Base-by-base conservation (phyloP, 2,329 filamentous ascomycete species). In the Dothidotthia symphoricarpi region DNA sequence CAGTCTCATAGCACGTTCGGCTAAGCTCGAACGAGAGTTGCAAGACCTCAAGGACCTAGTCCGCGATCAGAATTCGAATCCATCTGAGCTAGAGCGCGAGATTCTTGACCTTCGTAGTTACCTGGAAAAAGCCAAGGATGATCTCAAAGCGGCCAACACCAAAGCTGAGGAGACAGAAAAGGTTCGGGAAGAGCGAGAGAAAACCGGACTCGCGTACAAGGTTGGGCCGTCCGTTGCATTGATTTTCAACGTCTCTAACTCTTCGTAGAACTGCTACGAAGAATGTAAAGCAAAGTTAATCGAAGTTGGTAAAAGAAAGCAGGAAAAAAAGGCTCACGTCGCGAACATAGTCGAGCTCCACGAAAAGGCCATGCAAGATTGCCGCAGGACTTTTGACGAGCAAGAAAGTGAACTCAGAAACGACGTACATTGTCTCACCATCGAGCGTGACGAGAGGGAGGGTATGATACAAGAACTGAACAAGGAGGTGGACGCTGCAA, bases 11-110 rank as follows among this genome's bases (percentile, higher is more conserved):
- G 16, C 31, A 1, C 30, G 25, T 3, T 39, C 28, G n/a, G 31
- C 31, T 6, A 26, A 45, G n/a, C 29, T 61, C 12, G 44, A 62
- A 27, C 15, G 17, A 6, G 47, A 59, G 11, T 24, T 55, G 4
- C 17, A 39, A 4, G 32, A 47, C 6, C 24, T 55, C 24, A 51
- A 36, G 16, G 32, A 33, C 6, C 24, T 24, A 11, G 11, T 33
- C 7, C 15, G 24, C 7, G 24, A 37, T 11, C 26, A 44, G 3
- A 22, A 43, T 3, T 16, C 32, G 0, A 33, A 48, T 8, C 24
- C 16, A 14, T 16, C 24, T 8, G 24, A 42, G n/a, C 31, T 43
- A 2, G 43, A 51, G 26, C 33, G 38, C 30, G 39, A 48, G 7
- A 30, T 43, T 3, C 11, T 11, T 15, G 34, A 34, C 3, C 40